Conservation (phyloP, 306 rosid genomes). For the Gynostemma pentaphyllum region DNA sequence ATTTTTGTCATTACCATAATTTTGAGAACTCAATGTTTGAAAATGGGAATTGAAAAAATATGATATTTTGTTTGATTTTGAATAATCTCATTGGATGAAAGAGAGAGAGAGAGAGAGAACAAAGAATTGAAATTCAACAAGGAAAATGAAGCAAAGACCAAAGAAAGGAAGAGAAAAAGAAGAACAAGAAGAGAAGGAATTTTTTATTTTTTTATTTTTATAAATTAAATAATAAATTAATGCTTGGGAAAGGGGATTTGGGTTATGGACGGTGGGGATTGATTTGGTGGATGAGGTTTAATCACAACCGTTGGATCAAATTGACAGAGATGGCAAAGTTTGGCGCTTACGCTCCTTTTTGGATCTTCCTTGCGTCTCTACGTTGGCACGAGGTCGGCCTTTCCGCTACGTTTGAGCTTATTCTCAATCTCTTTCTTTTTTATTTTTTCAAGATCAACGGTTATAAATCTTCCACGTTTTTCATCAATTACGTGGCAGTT, state of each 20-base stretch:
- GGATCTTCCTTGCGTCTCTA: conserved; percentile 71
- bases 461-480: conserved; percentile 11
- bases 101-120: conserved; percentile 13
- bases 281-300: conserved; percentile 34
- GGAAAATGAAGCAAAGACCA: conserved; percentile 32
- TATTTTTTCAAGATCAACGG: background rate
- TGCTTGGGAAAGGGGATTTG: conserved; percentile 4
- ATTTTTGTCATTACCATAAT: conserved; percentile 8
- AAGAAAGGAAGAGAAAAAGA: background rate
- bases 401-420: conserved; percentile 48
- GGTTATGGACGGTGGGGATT: conserved; percentile 37
- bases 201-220: too few relatives aligned
- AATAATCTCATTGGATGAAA: background rate
- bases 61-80: background rate
- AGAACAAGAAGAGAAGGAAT: background rate
- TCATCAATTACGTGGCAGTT: background rate
- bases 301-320: conserved; percentile 29
- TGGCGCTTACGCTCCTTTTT: conserved; percentile 80
- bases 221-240: conserved; percentile 26
- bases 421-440: background rate
- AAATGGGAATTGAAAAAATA: conserved; percentile 11
- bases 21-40: conserved; percentile 16
- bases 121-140: conserved; percentile 41
- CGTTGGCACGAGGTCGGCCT: conserved; percentile 55
- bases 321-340: conserved; percentile 42